phyloP scores from a whole-genome alignment of 2,329 filamentous ascomycete species.

The Bipolaris cookei region DNA sequence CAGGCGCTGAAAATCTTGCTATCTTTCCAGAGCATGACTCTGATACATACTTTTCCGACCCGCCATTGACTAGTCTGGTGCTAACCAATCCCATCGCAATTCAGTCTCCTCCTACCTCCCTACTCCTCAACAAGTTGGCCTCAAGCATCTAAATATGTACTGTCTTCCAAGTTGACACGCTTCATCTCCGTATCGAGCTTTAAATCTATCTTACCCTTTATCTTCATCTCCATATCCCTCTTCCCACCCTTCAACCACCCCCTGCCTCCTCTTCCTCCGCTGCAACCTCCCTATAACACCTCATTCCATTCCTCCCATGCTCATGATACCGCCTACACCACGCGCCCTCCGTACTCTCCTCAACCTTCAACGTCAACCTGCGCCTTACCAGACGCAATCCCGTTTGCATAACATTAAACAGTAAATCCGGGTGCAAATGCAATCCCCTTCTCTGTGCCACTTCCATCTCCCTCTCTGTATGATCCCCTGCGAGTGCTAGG shows the following conservation, averaged over 20 bases:
- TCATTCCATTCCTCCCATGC: conserved; percentile 26
- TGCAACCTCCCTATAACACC: conserved; percentile 35
- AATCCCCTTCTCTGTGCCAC: neutral
- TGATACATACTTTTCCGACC: neutral
- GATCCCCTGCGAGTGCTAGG: conserved; percentile 33
- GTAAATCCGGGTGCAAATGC: conserved; percentile 24
- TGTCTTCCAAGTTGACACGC: conserved; percentile 1
- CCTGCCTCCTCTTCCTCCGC: neutral
- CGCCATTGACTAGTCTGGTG: neutral
- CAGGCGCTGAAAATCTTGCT: neutral
- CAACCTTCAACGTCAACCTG: conserved; percentile 41
- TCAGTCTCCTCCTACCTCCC: neutral
- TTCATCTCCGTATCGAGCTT: neutral
- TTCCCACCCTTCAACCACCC: neutral
- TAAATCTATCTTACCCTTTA: neutral
- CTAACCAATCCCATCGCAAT: neutral
- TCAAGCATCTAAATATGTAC: conserved; percentile 10
- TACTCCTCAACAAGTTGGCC: conserved; percentile 16
- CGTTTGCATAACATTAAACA: conserved; percentile 37
- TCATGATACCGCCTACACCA: conserved; percentile 46
- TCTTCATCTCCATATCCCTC: neutral
- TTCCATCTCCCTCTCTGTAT: conserved; percentile 15
- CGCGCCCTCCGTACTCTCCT: conserved; percentile 32
- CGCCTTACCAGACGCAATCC: conserved; percentile 29
- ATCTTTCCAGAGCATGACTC: neutral